Base-by-base conservation (phyloP, 2,329 filamentous ascomycete species). In the Orbilia ellipsospora region DNA sequence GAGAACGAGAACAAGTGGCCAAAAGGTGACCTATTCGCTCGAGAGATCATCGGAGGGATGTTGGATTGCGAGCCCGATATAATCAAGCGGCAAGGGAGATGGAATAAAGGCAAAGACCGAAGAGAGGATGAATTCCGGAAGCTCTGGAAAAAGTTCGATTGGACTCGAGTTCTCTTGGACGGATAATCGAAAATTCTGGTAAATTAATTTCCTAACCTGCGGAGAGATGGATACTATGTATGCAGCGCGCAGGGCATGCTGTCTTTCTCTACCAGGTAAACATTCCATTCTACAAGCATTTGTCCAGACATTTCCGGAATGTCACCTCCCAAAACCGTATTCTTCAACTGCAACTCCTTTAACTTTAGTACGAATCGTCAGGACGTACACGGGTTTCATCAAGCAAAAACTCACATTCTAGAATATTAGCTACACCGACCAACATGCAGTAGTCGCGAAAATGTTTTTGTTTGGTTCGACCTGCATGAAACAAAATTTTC, bases 11-110 rank as follows among this genome's bases (percentile, higher is more conserved):
- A 89, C 57, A 86, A 89, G 60, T 99, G 95, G 95, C 96, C 96
- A 0, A 88, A 87, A 79, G 94, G 94, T 0, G 95, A 99, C 82
- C 82, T 97, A 16, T 99, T 99, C 81, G 95, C 95, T 1, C 86
- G 95, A 65, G 95, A 98, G 83, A 88, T 97, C 5, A 85, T 99
- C 44, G 95, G 93, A 0, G 95, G 94, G 1, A 98, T 99, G 89
- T 83, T 98, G 62, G 94, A 96, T 82, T 86, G 88, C 23, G 92
- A 90, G 77, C 89, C 91, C 1, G 90, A 96, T 78, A 85, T 96
- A 13, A 90, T 97, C 78, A 97, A 95, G 86, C 91, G 89, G 82
- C 94, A 98, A 83, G 95, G 94, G 0, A 85, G 90, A 69, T 99
- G 95, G 95, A 67, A 61, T 31, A 88, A 88, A 81, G 87, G 87